Base-by-base conservation (phyloP, 2,329 filamentous ascomycete genomes). In the Monilinia laxa region DNA sequence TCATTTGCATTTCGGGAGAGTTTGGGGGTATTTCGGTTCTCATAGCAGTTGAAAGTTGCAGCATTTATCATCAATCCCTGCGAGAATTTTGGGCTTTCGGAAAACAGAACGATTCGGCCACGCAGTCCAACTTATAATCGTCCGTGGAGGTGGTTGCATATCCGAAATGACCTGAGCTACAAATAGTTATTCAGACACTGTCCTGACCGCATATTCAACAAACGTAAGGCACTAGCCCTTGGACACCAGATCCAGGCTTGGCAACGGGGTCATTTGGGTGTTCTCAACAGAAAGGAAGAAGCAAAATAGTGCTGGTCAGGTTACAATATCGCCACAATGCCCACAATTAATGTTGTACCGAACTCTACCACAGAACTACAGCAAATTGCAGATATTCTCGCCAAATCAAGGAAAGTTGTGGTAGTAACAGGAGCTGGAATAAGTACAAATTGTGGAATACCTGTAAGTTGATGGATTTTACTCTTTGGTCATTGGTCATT, bases 361-460 rank as follows among this genome's bases (percentile, higher is more conserved):
- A 67, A 60, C 16, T 75, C 71, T 53, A 67, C 60, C 54, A 25
- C 67, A 69, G 49, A 76, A 62, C 81, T 91, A n/a, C 87, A 89
- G 72, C 79, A 84, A 42, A 85, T 91, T 70, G 88, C 89, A 72
- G 84, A 90, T 73, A 78, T 81, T 4, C 78, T 91, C 55, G 83
- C 84, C 70, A 88, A 87, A 75, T 84, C 89, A 14, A 85, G 83
- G 69, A 91, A 90, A 75, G 82, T 90, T n/a, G 82, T 91, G 11
- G 85, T 91, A 25, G 81, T 91, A 42, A 91, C 89, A 0, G 89
- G 89, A 60, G 89, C 89, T 59, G 89, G 89, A 63, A 91, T 91
- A 74, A 90, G 87, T 75, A 91, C 89, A 62, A 91, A 90, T 75
- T 90, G 87, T 69, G 89, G 89, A 65, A 91, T 91, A 74, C 89